Evolutionary conservation across 2,329 filamentous ascomycete species (phyloP), one percentile per base, ranked within the genome.

Genomic region (Fusarium sp.): DNA sequence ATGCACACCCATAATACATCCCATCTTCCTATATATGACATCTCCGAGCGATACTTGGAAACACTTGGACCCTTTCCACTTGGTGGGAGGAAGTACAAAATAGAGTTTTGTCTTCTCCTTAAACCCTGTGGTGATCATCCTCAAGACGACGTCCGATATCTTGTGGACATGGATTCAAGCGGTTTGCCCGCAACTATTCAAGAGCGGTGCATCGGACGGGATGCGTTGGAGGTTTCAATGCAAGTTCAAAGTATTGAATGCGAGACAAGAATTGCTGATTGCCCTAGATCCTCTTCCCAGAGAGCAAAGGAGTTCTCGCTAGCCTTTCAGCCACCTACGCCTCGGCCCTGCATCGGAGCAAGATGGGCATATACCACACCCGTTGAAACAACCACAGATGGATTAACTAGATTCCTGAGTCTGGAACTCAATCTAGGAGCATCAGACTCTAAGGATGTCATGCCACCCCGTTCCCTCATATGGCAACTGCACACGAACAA

Each of bases 71-170:
- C 33, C 1, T 33, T 40, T 11, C 50, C 42, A 0, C 57, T 73
- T 61, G 65, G 70, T 5, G 58, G 57, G 1, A 40, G 61, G 11
- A 11, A n/a, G 7, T 72, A 72, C 20, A 72, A 73, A 27, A 42
- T 72, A 1, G 54, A 56, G 11, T 27, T 72, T 22, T 61, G 22
- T 4, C 29, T 70, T 56, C 57, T 71, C 35, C 58, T 36, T n/a
- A 72, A 72, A 18, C 70, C 70, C 2, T 58, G 22, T 10, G 70
- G 70, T 1, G 27, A 65, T 13, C 35, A 38, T 4, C 33, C 3
- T 1, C 45, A 40, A 0, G 70, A 73, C 9, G 14, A 70, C n/a
- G 66, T 62, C 1, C 36, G 66, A 7, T 73, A 70, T 16, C 22
- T 73, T 3, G 66, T 73, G 0, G 20, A 73, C 2, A 7, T 62